phyloP scores from a whole-genome alignment of 768 basidiomycete genomes.

The Lactarius pseudohatsudake region DNA sequence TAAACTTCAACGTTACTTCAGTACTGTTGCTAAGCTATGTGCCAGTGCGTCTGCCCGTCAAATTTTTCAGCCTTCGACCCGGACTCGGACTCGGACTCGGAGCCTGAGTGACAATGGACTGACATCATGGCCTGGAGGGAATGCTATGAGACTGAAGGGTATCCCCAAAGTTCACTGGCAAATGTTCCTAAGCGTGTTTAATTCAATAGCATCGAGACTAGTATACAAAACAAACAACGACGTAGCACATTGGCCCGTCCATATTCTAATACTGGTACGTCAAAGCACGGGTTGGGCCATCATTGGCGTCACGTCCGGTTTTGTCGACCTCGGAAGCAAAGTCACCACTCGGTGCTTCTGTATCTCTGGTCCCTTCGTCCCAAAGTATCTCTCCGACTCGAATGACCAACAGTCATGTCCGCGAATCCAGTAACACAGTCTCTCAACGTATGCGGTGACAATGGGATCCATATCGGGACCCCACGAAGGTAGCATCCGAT shows the following conservation, averaged over 20 bases:
- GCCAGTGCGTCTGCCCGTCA: too few relatives aligned
- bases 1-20: too few relatives aligned
- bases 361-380: constrained; percentile 34
- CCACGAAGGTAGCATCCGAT: constrained; percentile 38
- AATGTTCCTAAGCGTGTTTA: too few relatives aligned
- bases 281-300: constrained; percentile 1
- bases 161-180: too few relatives aligned
- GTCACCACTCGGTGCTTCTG: constrained; percentile 19
- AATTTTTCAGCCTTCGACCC: too few relatives aligned
- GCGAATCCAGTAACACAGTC: constrained; percentile 42
- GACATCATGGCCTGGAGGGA: too few relatives aligned
- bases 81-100: too few relatives aligned
- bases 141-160: too few relatives aligned
- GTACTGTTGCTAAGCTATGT: too few relatives aligned
- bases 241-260: not conserved
- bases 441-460: constrained; percentile 38
- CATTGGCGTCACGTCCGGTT: constrained; percentile 15
- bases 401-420: constrained; percentile 37
- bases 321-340: constrained; percentile 6
- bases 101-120: too few relatives aligned
- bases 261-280: not conserved
- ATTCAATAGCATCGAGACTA: not conserved
- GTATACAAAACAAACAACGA: not conserved
- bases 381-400: constrained; percentile 39
- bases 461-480: constrained; percentile 36